Base-by-base conservation (phyloP, 176 grass and related monocot genomes). In the Poa pratensis region DNA sequence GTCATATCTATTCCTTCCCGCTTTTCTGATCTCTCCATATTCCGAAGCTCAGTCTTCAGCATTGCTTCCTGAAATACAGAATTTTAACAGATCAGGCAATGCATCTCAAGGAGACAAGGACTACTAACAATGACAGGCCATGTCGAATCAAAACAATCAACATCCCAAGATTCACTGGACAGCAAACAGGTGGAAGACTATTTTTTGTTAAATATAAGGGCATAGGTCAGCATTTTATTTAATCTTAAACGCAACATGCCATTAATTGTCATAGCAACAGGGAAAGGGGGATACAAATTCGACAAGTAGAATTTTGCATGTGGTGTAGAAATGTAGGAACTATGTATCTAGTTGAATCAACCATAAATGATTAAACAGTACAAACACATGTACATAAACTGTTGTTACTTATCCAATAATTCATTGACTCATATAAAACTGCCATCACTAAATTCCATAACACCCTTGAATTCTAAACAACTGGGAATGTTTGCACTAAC, bases 21-120 rank as follows among this genome's bases (percentile, higher is more conserved):
- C 84, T 99, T 99, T 86, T 99, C 90, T 82, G 96, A 96, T 84
- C 96, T 96, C 22, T 99, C 93, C 96, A 99, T 96, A 86, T 92
- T 94, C 54, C 90, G 88, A 75, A 99, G 88, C 75, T 99, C 96
- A 26, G 64, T 73, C 76, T 99, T 99, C 66, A 99, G 71, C 91
- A 99, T 91, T 77, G 90, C 83, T 93, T 99, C 93, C 96, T 99
- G 54, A 48, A 86, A 75, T 43, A 93, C 28, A 48, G 35, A 79
- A 82, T 49, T 55, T 72, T 12, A 48, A 7, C 39, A 77, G 81
- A 85, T 80, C 73, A 76, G 70, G 17, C 57, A 83, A 55, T 2
- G 58, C 15, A 42, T 24, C 16, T 53, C 27, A 34, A 84, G 27
- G 50, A 12, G n/a, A n/a, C n/a, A n/a, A n/a, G n/a, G n/a, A n/a